Evolutionary conservation across 73 alveolate genomes (phyloP).

Genomic region (Symbiodinium pilosum): DNA sequence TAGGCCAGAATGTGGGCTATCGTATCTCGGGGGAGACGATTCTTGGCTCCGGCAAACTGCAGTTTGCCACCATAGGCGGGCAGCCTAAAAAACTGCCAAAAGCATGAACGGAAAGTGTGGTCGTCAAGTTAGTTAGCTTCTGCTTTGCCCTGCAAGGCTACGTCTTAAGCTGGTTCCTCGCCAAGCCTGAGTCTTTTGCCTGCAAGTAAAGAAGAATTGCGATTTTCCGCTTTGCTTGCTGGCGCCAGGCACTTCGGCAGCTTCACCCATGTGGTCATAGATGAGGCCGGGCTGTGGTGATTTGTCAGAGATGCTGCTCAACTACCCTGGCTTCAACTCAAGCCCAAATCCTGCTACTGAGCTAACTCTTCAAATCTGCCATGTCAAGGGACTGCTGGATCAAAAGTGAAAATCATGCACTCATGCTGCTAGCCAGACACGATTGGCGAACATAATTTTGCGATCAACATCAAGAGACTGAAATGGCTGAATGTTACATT

Average conservation of each 20-base stretch:
- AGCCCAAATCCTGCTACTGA: background rate
- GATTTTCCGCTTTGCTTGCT: too few species aligned
- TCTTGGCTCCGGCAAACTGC: constrained; percentile 44
- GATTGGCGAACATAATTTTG: too few species aligned
- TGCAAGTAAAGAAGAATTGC: too few species aligned
- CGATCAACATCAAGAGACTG: too few species aligned
- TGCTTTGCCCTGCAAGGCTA: background rate
- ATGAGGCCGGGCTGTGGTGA: constrained; percentile 54
- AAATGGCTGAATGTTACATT: too few species aligned
- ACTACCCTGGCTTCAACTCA: background rate
- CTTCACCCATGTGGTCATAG: constrained; percentile 61
- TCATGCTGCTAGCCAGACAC: too few species aligned
- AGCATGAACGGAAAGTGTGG: too few species aligned
- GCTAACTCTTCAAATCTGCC: too few species aligned
- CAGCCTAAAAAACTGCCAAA: too few species aligned
- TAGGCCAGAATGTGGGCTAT: constrained; percentile 81
- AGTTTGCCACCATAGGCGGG: constrained; percentile 81
- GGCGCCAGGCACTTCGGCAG: constrained; percentile 49
- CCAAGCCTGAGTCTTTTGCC: constrained; percentile 82
- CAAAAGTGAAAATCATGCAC: too few species aligned
- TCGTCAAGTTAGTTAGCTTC: background rate
- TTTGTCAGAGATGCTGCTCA: too few species aligned
- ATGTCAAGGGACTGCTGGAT: too few species aligned
- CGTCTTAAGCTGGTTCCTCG: constrained; percentile 68
- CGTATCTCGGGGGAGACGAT: constrained; percentile 74